Conservation (phyloP, 805 yeast species). For the Wickerhamiella occidentalis region DNA sequence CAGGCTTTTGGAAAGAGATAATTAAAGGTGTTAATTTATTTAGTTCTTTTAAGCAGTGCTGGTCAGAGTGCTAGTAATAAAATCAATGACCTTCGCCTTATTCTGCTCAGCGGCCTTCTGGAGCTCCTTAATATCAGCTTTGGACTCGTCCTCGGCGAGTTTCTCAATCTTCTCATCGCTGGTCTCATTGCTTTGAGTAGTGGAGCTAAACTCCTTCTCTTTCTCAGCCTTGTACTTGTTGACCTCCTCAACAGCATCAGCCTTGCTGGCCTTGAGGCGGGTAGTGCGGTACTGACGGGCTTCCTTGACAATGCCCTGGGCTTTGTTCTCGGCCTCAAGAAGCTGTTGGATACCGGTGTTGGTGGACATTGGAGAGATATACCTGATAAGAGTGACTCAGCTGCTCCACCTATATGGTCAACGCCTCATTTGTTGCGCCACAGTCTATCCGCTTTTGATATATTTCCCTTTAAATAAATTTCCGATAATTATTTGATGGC, state of each 20-base stretch:
- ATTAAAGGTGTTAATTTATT: neutral
- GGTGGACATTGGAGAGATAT: constrained; percentile 24
- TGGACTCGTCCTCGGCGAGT: constrained; percentile 65
- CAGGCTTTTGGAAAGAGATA: too few relatives aligned
- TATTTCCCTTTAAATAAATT: too few relatives aligned
- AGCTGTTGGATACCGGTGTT: constrained; percentile 58
- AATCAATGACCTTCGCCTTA: constrained; percentile 54
- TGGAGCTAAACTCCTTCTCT: constrained; percentile 66
- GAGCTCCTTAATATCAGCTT: constrained; percentile 57
- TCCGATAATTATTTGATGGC: neutral
- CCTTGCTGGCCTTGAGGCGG: constrained; percentile 84
- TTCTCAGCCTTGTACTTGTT: constrained; percentile 72
- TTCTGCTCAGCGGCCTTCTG: constrained; percentile 44
- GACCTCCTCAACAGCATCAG: constrained; percentile 84
- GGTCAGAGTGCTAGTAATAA: constrained; percentile 42
- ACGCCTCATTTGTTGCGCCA: neutral
- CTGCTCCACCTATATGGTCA: neutral
- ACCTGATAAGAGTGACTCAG: constrained; percentile 7
- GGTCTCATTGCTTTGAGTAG: constrained; percentile 62
- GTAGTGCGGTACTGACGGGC: constrained; percentile 76
- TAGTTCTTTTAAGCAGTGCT: neutral
- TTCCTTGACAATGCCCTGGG: constrained; percentile 88
- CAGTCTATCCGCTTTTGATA: too few relatives aligned
- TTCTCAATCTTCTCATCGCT: constrained; percentile 64
- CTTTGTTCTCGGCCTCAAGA: constrained; percentile 83